phyloP scores from a whole-genome alignment of 257 asterid species.

The Jacaranda mimosifolia region DNA sequence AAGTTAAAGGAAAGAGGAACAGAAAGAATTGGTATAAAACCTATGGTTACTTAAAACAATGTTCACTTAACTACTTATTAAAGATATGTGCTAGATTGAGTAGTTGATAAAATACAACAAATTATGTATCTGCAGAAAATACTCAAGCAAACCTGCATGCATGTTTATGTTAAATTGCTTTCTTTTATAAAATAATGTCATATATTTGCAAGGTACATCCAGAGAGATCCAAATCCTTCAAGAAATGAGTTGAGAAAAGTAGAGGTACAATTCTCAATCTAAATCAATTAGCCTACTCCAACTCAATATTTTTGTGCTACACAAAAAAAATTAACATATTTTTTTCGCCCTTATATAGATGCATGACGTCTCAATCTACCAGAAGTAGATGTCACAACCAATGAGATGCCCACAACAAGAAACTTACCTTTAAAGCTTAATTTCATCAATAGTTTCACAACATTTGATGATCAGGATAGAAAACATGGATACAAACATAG shows the following conservation, averaged over 20 bases:
- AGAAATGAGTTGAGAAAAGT: constrained; percentile 25
- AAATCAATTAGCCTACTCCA: neutral
- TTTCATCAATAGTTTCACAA: neutral
- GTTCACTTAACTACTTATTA: neutral
- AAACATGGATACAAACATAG: constrained; percentile 22
- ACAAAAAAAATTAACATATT: constrained; percentile 12
- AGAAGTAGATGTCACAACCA: constrained; percentile 16
- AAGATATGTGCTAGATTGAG: neutral
- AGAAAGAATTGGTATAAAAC: neutral
- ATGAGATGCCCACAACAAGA: constrained; percentile 24
- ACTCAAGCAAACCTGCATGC: neutral
- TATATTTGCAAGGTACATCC: no score
- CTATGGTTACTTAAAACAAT: constrained; percentile 14
- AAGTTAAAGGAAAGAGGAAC: neutral
- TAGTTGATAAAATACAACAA: neutral
- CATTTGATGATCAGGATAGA: constrained; percentile 26
- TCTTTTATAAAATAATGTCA: no score
- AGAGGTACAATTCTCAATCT: neutral
- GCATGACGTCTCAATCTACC: constrained; percentile 29
- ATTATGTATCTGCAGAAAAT: constrained; percentile 1
- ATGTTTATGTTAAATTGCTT: constrained; percentile 18
- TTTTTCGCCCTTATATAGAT: neutral
- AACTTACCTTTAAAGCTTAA: constrained; percentile 22
- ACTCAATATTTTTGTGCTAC: neutral
- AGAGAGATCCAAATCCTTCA: constrained; percentile 19